Percentiles rank a stretch among this genome's conserved stretches.
phyloP scores from a whole-genome alignment of 305 asterid genomes.

The Fraxinus angustifolia region DNA sequence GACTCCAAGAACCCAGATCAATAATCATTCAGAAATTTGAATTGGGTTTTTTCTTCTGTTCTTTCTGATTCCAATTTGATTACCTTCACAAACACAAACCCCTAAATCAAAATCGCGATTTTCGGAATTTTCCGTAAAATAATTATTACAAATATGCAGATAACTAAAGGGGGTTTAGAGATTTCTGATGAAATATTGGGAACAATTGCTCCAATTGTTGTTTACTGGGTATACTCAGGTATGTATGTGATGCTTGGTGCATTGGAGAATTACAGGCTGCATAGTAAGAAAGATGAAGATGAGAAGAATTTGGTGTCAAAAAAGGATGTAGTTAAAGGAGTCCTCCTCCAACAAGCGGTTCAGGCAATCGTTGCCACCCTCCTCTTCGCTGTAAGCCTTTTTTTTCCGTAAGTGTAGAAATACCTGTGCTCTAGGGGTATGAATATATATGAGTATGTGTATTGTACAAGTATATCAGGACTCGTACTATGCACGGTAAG shows the following conservation, averaged over 20 bases:
- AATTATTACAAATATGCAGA: slow-evolving; percentile 28
- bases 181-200: slow-evolving; percentile 82
- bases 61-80: background rate
- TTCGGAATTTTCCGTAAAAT: background rate
- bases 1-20: background rate
- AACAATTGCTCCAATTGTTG: slow-evolving; percentile 61
- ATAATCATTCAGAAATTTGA: background rate
- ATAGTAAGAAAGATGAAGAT: slow-evolving; percentile 72
- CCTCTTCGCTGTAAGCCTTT: slow-evolving; percentile 61
- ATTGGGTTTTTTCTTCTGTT: background rate
- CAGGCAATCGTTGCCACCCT: slow-evolving; percentile 78
- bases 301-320: slow-evolving; percentile 82
- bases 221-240: slow-evolving; percentile 84
- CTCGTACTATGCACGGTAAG: background rate
- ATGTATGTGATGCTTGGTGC: slow-evolving; percentile 57
- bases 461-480: background rate
- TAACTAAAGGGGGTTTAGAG: slow-evolving; percentile 28
- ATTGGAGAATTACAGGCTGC: slow-evolving; percentile 69
- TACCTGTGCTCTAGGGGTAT: background rate
- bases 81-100: background rate
- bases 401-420: background rate
- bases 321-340: slow-evolving; percentile 73
- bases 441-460: background rate
- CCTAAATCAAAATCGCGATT: background rate
- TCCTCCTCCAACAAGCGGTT: slow-evolving; percentile 80